Base-by-base conservation (phyloP, 2,329 filamentous ascomycete genomes). In the Dryadomyces quercus-mongolicae region DNA sequence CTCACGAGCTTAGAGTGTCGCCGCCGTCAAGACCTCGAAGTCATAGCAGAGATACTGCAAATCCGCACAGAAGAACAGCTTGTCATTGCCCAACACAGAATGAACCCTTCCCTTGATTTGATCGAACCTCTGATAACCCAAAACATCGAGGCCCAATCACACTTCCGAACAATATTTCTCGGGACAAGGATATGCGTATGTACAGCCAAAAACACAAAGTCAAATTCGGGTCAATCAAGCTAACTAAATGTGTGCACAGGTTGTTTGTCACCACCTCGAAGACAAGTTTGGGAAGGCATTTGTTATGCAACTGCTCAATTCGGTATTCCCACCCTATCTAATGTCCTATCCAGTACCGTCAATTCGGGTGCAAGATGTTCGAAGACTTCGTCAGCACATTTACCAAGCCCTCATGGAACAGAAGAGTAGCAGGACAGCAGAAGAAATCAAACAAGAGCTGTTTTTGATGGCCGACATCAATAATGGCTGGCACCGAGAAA, bases 241-340 rank as follows among this genome's bases (percentile, higher is more conserved):
- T 34, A 13, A 52, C 42, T 36, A n/a, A 25, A 16, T 25, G 15
- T 25, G 15, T 6, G 7, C 15, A 5, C 2, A 60, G 60, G 53
- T 51, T 1, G 51, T 61, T 15, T 56, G 56, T n/a, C 51, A 59
- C 20, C 59, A 60, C 7, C 16, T 61, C 20, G 31, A 48, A 5
- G 45, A 48, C 3, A 45, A 21, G 1, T 42, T 31, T 8, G 54
- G 45, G 21, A 25, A 49, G 13, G 13, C 31, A 2, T 59, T 59
- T 40, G 34, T 59, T 5, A 47, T 60, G 43, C 56, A 59, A 46
- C 49, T 62, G 1, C 51, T 60, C 22, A 61, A 61, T 52, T 54
- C 60, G 1, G 52, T 61, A 2, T 59, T 61, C 36, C 60, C 60
- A 2, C 60, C 60, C 0, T 60, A 60, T n/a, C 53, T 58, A 16